Evolutionary conservation across 1,139 yeast genomes (phyloP).

Genomic region (Kodamaea suecica): DNA sequence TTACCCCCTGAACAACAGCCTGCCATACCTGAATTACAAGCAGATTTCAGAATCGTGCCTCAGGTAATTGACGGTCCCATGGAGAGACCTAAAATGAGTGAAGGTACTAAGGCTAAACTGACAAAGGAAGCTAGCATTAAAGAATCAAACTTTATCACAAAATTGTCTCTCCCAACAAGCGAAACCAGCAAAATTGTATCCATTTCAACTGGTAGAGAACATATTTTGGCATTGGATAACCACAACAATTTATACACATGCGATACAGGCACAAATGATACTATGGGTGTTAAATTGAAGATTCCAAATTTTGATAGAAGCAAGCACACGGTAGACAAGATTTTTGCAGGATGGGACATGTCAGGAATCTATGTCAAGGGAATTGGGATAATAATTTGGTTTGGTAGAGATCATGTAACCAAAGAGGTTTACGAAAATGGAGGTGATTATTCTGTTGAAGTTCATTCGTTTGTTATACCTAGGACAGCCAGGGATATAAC

Average conservation of each 20-base stretch:
- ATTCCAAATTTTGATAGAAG: slow-evolving; percentile 6
- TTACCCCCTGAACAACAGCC: slow-evolving; percentile 13
- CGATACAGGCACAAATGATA: slow-evolving; percentile 50
- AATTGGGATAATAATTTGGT: slow-evolving; percentile 64
- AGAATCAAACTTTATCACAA: slow-evolving; percentile 32
- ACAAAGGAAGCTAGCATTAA: neutral
- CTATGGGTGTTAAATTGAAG: slow-evolving; percentile 46
- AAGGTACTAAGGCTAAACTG: neutral
- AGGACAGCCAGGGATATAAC: slow-evolving; percentile 38
- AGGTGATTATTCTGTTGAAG: slow-evolving; percentile 20
- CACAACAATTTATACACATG: slow-evolving; percentile 54
- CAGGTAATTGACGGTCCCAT: too few relatives aligned
- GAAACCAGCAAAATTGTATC: slow-evolving; percentile 35
- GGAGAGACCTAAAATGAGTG: neutral
- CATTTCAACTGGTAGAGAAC: slow-evolving; percentile 64
- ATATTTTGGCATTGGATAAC: slow-evolving; percentile 61
- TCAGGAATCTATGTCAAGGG: slow-evolving; percentile 50
- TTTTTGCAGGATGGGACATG: slow-evolving; percentile 70
- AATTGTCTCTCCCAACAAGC: slow-evolving; percentile 15
- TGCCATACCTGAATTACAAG: slow-evolving; percentile 4
- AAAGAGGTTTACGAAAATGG: slow-evolving; percentile 20
- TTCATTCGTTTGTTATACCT: slow-evolving; percentile 42
- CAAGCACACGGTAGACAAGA: slow-evolving; percentile 32
- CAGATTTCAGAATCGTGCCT: too few relatives aligned
- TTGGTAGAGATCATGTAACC: slow-evolving; percentile 36